Evolutionary conservation across 1,284 basidiomycete species (phyloP).

Genomic region (Ceratobasidium sp.): DNA sequence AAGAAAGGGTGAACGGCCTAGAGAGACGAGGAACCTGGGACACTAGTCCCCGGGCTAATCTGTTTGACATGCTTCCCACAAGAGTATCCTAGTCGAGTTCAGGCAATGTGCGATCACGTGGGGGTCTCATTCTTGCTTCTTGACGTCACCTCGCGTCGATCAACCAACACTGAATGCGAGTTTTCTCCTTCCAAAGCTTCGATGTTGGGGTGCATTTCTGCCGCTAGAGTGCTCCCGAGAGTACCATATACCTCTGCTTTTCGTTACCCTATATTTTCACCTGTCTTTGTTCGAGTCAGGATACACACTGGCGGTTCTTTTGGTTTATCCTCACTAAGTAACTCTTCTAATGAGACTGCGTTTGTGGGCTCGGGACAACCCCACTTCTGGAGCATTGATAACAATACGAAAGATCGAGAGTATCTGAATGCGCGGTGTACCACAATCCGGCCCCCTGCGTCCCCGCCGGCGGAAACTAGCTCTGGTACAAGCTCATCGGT

Average conservation of each 20-base stretch:
- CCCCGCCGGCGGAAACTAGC: background rate
- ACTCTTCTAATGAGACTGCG: background rate
- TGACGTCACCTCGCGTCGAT: conserved; percentile 18
- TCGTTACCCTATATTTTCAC: background rate
- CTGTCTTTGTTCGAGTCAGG: background rate
- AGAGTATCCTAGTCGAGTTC: background rate
- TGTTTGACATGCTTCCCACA: background rate
- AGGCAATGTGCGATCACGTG: background rate
- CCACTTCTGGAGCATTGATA: conserved; percentile 16
- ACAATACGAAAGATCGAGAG: conserved; percentile 23
- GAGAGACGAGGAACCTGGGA: background rate
- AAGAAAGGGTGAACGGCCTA: conserved; percentile 14
- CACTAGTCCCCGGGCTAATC: background rate
- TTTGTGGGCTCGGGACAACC: background rate
- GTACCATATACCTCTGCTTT: background rate
- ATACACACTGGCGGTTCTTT: conserved; percentile 12
- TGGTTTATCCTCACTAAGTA: conserved; percentile 1
- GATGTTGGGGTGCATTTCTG: conserved; percentile 5
- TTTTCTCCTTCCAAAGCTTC: background rate
- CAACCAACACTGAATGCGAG: background rate
- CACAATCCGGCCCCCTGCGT: conserved; percentile 22
- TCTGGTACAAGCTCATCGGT: background rate
- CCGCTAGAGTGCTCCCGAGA: background rate
- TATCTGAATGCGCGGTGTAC: conserved; percentile 36
- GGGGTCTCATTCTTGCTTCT: background rate